Base-by-base conservation (phyloP, 2,329 filamentous ascomycete genomes). In the Penicillium sp. region DNA sequence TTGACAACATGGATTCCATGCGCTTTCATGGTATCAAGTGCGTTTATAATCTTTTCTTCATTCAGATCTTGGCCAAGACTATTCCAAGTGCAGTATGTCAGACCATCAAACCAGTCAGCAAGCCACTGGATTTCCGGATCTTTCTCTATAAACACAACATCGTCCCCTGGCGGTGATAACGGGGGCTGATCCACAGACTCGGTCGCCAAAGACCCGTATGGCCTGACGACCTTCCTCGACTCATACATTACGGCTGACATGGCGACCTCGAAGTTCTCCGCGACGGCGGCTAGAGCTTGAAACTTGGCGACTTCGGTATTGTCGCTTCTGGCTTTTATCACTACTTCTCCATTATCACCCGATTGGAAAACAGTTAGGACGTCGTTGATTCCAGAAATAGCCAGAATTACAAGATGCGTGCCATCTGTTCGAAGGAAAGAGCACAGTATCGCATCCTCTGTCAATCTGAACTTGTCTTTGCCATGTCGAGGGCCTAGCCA, bases 1-100 rank as follows among this genome's bases (percentile, higher is more conserved):
- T 89, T 96, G 0, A 88, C 89, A 50, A 98, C 84, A 45, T 90
- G 88, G 71, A 99, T 91, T 0, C 89, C 85, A 59, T 91, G 85
- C 33, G 87, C 81, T 4, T 88, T 85, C 12, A 99, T 80, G 1
- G 85, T 83, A 61, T 92, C 87, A 0, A 98, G 81, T 1, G 93
- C 92, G 44, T 87, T 77, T 13, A 93, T 81, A 15, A 99, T 86
- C 70, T 92, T 96, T 22, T 91, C 83, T 63, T 94, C 91, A 0
- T 89, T 95, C 37, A 99, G 82, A 49, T 89, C 81, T 70, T 96
- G 92, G 0, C 95, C 95, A 0, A 99, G 82, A 0, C 89, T 91
- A 73, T 98, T 99, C 95, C 95, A 99, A 0, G 95, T 99, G 75
- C 95, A 99, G 74, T 95, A 99, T 0, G 93, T 91, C 40, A 99